Evolutionary conservation across 345 rosid genomes (phyloP), one percentile per base, ranked within the genome.

Genomic region (Linum lewisii): DNA sequence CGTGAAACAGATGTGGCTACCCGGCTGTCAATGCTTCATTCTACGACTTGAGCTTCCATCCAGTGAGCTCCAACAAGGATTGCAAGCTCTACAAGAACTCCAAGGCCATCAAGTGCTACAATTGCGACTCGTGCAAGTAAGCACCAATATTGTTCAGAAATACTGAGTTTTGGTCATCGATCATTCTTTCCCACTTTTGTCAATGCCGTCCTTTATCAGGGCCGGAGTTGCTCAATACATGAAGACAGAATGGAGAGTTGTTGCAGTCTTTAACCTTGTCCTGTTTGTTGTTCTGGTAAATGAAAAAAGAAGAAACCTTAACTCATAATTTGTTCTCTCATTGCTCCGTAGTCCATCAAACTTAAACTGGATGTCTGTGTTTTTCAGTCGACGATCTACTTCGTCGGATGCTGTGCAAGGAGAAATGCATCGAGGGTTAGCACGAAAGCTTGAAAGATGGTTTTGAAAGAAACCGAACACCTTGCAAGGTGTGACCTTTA

Each of bases 161-260:
- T 54, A 47, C 13, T 25, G 44, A 29, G n/a, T 24, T 57, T 18
- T 51, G 36, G 25, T 50, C n/a, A 29, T 55, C 70, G 58, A 23
- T 55, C 23, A 8, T 22, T 50, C 36, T 9, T 66, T 24, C 8
- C 45, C 22, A 18, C 20, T 58, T 21, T 38, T 57, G n/a, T 60
- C 23, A 21, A 54, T 58, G 29, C 26, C 10, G 38, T 34, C 38
- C 10, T 55, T 50, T 57, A 37, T 25, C 69, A 92, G 98, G 83
- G 98, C 96, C 16, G 98, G 96, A 67, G 98, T 92, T 54, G 98
- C 98, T 57, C 93, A 92, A 60, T 88, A 84, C 79, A 86, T 88
- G 96, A 88, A 86, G 78, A 86, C 72, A 2, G 95, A 84, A 71
- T 92, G 98, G 96, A 66, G 95, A 65, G 81, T 86, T 54, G 93